Conservation (phyloP, 1,284 basidiomycete species). For the Xanthoconium separans region DNA sequence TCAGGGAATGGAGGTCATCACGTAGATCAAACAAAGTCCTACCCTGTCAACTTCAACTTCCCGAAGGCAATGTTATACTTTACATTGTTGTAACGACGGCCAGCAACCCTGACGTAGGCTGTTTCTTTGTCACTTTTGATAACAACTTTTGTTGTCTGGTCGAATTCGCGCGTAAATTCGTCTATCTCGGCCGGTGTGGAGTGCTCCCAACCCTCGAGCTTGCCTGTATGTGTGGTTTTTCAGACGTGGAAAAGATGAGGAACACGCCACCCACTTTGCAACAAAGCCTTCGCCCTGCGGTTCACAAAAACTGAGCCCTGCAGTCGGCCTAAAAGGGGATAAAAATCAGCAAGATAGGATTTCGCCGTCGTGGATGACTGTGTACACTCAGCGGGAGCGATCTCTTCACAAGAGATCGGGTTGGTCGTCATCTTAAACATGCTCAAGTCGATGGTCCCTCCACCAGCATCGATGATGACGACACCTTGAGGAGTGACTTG, state of each 20-base stretch:
- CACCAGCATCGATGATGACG: background rate
- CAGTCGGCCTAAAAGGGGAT: too few species aligned
- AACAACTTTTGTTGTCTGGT: conserved; percentile 2
- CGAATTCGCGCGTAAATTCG: conserved; percentile 10
- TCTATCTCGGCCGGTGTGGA: conserved; percentile 9
- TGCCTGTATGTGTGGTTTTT: background rate
- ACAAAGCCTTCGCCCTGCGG: background rate
- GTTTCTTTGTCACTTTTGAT: conserved; percentile 11
- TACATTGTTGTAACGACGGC: background rate
- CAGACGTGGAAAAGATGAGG: background rate
- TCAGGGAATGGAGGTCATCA: conserved; percentile 16
- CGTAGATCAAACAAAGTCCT: background rate
- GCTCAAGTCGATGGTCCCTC: background rate
- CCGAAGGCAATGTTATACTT: conserved; percentile 4
- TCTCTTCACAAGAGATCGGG: background rate
- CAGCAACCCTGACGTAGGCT: conserved; percentile 6
- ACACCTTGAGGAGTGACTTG: background rate
- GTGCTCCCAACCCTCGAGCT: conserved; percentile 20
- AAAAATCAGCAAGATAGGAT: too few species aligned
- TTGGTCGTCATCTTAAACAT: background rate
- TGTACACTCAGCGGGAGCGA: conserved; percentile 2
- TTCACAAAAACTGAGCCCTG: background rate
- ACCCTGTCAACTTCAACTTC: conserved; percentile 16
- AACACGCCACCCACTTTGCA: background rate
- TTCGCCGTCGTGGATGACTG: background rate